Evolutionary conservation across 345 rosid species (phyloP), one percentile per base, ranked within the genome.

Genomic region (Raphanus sativus): DNA sequence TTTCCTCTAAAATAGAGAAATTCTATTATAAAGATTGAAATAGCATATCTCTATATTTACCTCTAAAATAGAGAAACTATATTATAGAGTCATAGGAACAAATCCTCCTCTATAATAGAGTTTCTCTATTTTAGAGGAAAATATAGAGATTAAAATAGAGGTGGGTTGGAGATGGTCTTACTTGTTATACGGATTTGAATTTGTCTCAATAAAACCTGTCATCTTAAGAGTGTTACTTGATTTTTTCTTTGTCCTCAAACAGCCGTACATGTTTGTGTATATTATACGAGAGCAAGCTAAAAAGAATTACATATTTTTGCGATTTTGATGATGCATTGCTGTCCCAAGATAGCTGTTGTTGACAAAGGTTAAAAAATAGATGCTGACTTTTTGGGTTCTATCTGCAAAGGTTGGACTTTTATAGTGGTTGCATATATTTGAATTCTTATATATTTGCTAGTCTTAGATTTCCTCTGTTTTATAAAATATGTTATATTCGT

Each of bases 211-310:
- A 48, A 38, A 67, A 52, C 34, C 11, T 54, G 63, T 73, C 61
- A 56, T 56, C 65, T 62, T 40, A 15, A 25, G 40, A 26, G 45
- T 63, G 63, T 30, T 7, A 63, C 45, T 52, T 58, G 66, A 58
- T 58, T 25, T 75, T 16, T 15, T 66, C 33, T 28, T 67, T 75
- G 67, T 52, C 67, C 34, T 52, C 36, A 59, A 67, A 75, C 73
- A 59, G 15, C 61, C 52, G 5, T 3, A 75, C 79, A 75, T 75
- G 79, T 67, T 16, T 75, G 3, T 52, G 5, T 4, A 61, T 16
- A 17, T 67, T 52, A 52, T 52, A 52, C 58, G 25, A 15, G 58
- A 15, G 58, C 58, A 15, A 15, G 15, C 58, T 45, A n/a, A 48
- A 5, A 50, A 52, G 16, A 50, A 48, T 48, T 52, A 52, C 58